A percentile compares a stretch with the other conserved stretches of the same genome.
These are phyloP conservation scores for Brassica incana DNA, from an alignment of 345 rosid species.

Conservation along the genomic window DNA sequence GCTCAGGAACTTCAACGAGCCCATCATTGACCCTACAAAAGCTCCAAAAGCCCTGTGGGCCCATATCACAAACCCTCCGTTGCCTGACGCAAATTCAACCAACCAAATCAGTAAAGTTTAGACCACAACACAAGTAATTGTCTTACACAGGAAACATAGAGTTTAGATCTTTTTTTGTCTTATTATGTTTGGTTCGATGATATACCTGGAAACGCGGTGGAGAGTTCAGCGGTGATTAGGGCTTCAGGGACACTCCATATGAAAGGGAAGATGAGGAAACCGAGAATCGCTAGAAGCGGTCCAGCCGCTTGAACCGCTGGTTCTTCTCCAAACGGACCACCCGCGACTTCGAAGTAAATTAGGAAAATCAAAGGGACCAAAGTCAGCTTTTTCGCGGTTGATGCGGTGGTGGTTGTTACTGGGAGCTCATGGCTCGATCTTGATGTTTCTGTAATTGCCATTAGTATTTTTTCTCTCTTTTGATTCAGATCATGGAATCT, in stretches of 20 bases:
- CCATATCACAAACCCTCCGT: constrained; percentile 88
- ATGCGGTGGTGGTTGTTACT: neutral
- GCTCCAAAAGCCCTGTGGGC: constrained; percentile 77
- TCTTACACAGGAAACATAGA: neutral
- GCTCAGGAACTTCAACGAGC: constrained; percentile 73
- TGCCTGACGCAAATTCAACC: constrained; percentile 39
- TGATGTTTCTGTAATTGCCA: constrained; percentile 27
- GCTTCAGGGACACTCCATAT: constrained; percentile 94
- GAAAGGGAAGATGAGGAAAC: constrained; percentile 79
- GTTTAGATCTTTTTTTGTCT: neutral
- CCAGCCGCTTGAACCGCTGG: constrained; percentile 80
- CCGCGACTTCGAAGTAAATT: constrained; percentile 88
- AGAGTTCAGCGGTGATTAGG: constrained; percentile 84
- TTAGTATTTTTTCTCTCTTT: neutral
- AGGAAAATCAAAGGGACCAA: constrained; percentile 79
- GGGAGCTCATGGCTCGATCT: constrained; percentile 29
- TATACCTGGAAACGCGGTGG: constrained; percentile 67
- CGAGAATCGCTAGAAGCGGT: constrained; percentile 65
- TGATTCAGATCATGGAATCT: neutral
- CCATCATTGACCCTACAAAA: constrained; percentile 74
- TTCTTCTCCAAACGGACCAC: constrained; percentile 85
- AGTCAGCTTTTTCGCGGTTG: constrained; percentile 51
- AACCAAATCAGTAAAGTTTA: neutral
- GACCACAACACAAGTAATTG: neutral
- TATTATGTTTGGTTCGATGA: neutral